These are phyloP conservation scores for Kernera saxatilis DNA, from an alignment of 345 rosid species.

Conservation along the genomic window DNA sequence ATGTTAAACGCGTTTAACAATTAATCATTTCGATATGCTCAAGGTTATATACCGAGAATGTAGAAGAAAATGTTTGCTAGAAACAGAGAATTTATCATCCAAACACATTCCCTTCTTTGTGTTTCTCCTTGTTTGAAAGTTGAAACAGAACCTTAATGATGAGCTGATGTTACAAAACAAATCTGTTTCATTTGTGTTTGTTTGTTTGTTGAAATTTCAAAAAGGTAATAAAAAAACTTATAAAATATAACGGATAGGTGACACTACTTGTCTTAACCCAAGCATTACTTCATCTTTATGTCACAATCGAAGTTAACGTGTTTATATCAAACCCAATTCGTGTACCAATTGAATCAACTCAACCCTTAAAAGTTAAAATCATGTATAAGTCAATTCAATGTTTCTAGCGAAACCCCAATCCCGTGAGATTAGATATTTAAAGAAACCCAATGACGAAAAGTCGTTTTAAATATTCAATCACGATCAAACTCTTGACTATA, in stretches of 20 bases:
- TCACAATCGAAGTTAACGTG: slow-evolving; percentile 30
- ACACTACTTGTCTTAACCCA: neutral
- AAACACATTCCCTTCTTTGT: neutral
- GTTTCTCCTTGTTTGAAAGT: neutral
- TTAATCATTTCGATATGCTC: neutral
- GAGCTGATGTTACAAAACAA: neutral
- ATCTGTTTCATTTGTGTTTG: neutral
- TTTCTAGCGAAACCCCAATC: neutral
- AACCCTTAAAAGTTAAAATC: slow-evolving; percentile 9
- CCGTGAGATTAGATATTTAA: slow-evolving; percentile 2
- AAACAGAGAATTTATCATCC: neutral
- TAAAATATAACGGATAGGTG: neutral
- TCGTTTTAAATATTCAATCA: neutral
- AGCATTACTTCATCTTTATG: slow-evolving; percentile 19
- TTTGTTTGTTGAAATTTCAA: neutral
- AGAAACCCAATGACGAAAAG: neutral
- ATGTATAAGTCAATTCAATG: slow-evolving; percentile 2
- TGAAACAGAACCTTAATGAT: neutral
- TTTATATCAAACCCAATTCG: slow-evolving; percentile 11
- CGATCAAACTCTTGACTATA: neutral
- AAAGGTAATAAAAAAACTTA: neutral
- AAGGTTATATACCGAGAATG: neutral
- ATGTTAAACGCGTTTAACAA: neutral
- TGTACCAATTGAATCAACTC: slow-evolving; percentile 21
- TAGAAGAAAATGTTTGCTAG: neutral